These are phyloP conservation scores for Suillus brevipes DNA, from an alignment of 768 basidiomycete species.

Conservation along the genomic window DNA sequence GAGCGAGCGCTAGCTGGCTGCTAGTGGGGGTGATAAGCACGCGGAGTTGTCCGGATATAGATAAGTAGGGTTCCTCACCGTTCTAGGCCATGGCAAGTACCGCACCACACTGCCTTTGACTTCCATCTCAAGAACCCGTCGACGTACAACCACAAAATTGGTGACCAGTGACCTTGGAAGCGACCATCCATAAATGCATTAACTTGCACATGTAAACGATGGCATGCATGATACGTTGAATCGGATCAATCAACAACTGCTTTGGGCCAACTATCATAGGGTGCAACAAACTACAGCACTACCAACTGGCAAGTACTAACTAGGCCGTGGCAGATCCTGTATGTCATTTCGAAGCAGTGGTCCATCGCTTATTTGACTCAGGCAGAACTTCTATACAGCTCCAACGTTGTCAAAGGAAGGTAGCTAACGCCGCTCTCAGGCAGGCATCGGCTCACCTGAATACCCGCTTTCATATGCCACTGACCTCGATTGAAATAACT, in stretches of 20 bases:
- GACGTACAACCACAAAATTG: no score
- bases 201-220: no score
- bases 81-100: no score
- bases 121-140: no score
- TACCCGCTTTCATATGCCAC: neutral
- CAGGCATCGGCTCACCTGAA: neutral
- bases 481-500: neutral
- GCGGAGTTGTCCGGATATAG: neutral
- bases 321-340: neutral
- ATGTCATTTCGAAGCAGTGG: neutral
- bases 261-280: no score
- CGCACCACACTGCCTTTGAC: no score
- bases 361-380: no score
- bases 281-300: neutral
- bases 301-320: neutral
- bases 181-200: no score
- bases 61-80: neutral
- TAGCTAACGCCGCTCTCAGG: neutral
- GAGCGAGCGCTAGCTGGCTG: no score
- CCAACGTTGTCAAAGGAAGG: neutral
- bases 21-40: neutral
- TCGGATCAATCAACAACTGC: neutral
- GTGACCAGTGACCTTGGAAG: no score
- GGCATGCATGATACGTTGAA: no score
- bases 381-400: neutral